Base-by-base conservation (phyloP, 2,329 filamentous ascomycete genomes). In the Colletotrichum zoysiae region DNA sequence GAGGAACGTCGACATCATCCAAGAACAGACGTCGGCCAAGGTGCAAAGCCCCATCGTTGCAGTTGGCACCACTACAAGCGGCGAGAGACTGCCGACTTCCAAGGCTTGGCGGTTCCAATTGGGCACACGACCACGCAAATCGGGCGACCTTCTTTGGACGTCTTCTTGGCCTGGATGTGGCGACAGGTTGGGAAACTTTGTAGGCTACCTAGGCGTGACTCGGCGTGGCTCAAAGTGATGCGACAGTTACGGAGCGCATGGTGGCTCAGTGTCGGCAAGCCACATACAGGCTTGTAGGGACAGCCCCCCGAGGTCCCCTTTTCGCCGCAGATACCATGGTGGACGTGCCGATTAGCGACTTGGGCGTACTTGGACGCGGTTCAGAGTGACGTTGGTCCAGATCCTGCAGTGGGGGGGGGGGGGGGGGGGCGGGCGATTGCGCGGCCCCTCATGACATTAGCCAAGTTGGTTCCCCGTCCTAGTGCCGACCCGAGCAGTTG, bases 381-480 rank as follows among this genome's bases (percentile, higher is more conserved):
- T 40, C 5, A 42, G 42, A 44, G 51, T 71, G 69, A 71, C 69
- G 69, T 69, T 62, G 58, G 65, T 64, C 58, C n/a, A 64, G 65
- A 40, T 44, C 11, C 26, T 46, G 26, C 35, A 51, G 69, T 55
- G 69, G 69, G 51, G 30, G 30, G n/a, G n/a, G n/a, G n/a, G n/a
- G n/a, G n/a, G n/a, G n/a, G n/a, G n/a, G n/a, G n/a, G n/a, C n/a
- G n/a, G 69, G 14, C 57, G 35, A 59, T 69, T 71, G 69, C 65
- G 69, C 53, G 65, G 65, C 69, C 65, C 68, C 57, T 62, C 58
- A 58, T 68, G 64, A 68, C 68, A 71, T 62, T 53, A 67, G 59
- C 69, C 69, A 69, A 69, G 65, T 46, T 59, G 20, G 14, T 26
- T 11, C 42, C 51, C 55, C 56, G 42, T 71, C 33, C 42, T 48